Evolutionary conservation across 2,329 filamentous ascomycete genomes (phyloP).

Genomic region (Ophiostoma quercus): DNA sequence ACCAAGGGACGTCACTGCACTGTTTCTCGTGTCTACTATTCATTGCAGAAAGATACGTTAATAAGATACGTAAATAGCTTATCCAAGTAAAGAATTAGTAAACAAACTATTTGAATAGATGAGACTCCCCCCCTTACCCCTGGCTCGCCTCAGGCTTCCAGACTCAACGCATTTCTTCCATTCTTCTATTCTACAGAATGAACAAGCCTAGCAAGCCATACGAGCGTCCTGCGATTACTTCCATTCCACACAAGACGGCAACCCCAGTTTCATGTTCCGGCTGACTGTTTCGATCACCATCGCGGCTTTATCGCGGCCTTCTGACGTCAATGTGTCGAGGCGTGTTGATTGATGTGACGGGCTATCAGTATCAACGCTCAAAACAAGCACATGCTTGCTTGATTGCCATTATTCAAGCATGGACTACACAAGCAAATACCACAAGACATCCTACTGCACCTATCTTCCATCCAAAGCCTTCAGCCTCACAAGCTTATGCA

Average conservation of each 20-base stretch:
- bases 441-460: background rate
- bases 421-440: too few species aligned
- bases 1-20: slow-evolving; percentile 8
- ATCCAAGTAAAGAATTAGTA: too few species aligned
- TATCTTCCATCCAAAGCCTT: background rate
- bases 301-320: background rate
- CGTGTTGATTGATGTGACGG: background rate
- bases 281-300: slow-evolving; percentile 3
- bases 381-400: background rate
- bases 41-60: too few species aligned
- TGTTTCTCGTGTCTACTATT: background rate
- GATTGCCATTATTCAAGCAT: background rate
- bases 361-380: background rate
- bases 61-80: too few species aligned
- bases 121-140: slow-evolving; percentile 16
- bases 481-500: slow-evolving; percentile 11
- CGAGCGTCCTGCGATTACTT: background rate
- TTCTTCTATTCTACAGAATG: too few species aligned
- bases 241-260: background rate
- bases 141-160: slow-evolving; percentile 13
- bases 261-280: background rate
- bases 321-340: background rate
- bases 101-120: background rate
- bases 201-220: too few species aligned
- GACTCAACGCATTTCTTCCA: background rate